Evolutionary conservation across 2,329 filamentous ascomycete species (phyloP), one percentile per base, ranked within the genome.

Genomic region (Sclerotinia subarctica): DNA sequence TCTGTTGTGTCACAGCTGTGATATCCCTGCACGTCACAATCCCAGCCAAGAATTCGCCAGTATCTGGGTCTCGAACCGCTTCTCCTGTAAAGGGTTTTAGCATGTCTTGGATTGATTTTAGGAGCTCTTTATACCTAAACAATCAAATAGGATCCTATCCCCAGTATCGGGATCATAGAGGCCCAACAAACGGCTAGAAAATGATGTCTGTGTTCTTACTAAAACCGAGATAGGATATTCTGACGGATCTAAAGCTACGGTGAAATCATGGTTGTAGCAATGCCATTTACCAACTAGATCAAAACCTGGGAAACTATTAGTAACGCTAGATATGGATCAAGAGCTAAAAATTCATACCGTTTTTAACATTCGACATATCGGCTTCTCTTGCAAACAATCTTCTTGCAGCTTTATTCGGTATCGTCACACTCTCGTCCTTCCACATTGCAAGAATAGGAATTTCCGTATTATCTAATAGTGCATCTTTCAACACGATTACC

Each of bases 381-480:
- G 79, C 77, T 19, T 80, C 77, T 13, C 79, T 77, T 32, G 80
- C 75, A 69, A 88, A 82, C n/a, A 89, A 77, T 5, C 79, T 77
- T 17, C 84, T 80, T 17, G 85, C 75, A 52, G 76, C 76, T 72
- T 85, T 86, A 74, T 94, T 94, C 5, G 90, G 88, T 54, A 93
- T 88, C 0, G 86, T 88, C 58, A 93, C 87, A 59, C 86, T 90
- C 65, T 90, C 87, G 72, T 94, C 91, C 75, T 89, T 90, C 91
- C 91, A 94, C 87, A 93, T 91, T 32, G 90, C 89, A 56, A 93
- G 81, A 29, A 92, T 89, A 0, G 91, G 91, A 75, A 92, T 88
- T 70, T 87, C 85, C 35, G 91, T 91, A 51, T 88, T 91, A 75
- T 93, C 90, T 8, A 94, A 80, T 26, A 94, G 82, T 0, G 90